Base-by-base conservation (phyloP, 176 grass and related monocot species). In the Triticum timopheevii region DNA sequence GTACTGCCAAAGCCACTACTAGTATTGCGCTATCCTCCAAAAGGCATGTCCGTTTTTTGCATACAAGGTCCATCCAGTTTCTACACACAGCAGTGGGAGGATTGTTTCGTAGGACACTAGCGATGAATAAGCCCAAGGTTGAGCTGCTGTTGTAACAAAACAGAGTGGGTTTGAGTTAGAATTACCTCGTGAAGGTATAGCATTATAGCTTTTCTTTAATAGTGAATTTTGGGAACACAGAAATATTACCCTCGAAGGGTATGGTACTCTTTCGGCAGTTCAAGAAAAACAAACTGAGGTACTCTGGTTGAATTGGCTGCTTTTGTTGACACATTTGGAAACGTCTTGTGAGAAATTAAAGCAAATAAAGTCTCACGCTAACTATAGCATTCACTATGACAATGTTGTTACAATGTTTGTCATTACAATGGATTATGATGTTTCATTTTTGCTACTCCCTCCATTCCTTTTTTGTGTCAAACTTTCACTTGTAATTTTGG, bases 221-320 rank as follows among this genome's bases (percentile, higher is more conserved):
- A 42, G 73, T 34, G 42, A 74, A 59, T 30, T 24, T 61, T 78
- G 75, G 45, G 56, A 1, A 8, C 20, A 52, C 22, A 70, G 12
- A 82, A 44, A 58, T 83, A 6, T 83, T 79, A 23, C 24, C 73
- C 27, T 58, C 10, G 33, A 71, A 65, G 67, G 80, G 16, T 61
- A 79, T 68, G 80, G 27, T 76, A 35, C 61, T 79, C 34, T 84
- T 84, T 84, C 75, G n/a, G 24, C 79, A 73, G 65, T 66, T 33
- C 9, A 2, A 28, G 11, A 47, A 38, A 61, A 36, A 39, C 24
- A 38, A 28, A 33, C 1, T 1, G 36, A 77, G 9, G 10, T 67
- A 66, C 63, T 84, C 17, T 85, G 23, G 31, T 80, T 67, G 16
- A 66, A 33, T 68, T 10, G 36, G 13, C 15, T 42, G 10, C 9